phyloP scores from a whole-genome alignment of 257 asterid genomes.

The Solanum arcanum region DNA sequence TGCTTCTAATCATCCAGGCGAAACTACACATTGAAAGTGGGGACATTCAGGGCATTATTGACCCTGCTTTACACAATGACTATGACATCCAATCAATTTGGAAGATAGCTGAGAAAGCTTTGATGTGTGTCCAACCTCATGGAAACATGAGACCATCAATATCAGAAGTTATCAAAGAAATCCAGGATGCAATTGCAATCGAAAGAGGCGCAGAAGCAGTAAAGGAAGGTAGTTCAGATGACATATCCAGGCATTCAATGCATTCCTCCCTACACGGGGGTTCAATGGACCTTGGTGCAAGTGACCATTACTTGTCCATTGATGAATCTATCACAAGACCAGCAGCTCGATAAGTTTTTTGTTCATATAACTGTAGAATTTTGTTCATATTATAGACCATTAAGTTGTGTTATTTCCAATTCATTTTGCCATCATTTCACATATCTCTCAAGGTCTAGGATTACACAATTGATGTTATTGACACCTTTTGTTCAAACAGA shows the following conservation, averaged over 20 bases:
- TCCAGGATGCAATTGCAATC: constrained; percentile 73
- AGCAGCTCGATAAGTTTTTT: constrained; percentile 50
- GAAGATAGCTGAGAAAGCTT: constrained; percentile 97
- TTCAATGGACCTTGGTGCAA: constrained; percentile 48
- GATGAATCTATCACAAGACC: constrained; percentile 76
- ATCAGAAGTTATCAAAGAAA: constrained; percentile 89
- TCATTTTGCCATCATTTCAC: not conserved
- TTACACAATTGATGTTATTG: not conserved
- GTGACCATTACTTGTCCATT: constrained; percentile 60
- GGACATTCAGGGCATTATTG: constrained; percentile 90
- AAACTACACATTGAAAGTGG: constrained; percentile 91
- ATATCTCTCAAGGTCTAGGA: not conserved
- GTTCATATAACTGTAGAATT: not conserved
- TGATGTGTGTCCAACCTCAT: constrained; percentile 93
- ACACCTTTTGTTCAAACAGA: not conserved
- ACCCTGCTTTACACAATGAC: constrained; percentile 46
- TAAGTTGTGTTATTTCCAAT: not conserved
- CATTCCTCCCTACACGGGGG: constrained; percentile 67
- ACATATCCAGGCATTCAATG: constrained; percentile 62
- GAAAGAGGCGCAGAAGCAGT: constrained; percentile 60
- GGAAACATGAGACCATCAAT: constrained; percentile 93
- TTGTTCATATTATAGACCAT: not conserved
- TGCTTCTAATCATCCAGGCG: constrained; percentile 34
- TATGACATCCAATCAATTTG: constrained; percentile 96
- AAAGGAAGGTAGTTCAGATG: constrained; percentile 78